Evolutionary conservation across 73 alveolate species (phyloP), one percentile per base, ranked within the genome.

Genomic region (Paramecium caudatum): DNA sequence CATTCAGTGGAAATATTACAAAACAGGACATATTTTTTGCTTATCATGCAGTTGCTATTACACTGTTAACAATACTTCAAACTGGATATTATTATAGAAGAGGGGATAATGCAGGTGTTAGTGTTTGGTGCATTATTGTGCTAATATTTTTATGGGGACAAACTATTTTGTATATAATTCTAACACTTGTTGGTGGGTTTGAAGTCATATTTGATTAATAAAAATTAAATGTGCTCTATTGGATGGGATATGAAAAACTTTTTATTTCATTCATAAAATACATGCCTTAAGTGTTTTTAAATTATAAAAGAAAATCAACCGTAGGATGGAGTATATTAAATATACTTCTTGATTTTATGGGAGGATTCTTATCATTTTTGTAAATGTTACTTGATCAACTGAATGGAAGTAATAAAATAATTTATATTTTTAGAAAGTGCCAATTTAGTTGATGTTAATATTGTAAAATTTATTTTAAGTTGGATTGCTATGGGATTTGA

Each of bases 251-350:
- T 93, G 88, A 95, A 47, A 97, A 97, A 92, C 98, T 97, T 10
- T 25, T 90, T 33, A 97, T 97, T 12, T 95, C 99, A 17, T 91
- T 97, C 37, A 90, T 94, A n/a, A 97, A 97, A 90, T 97, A 97
- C 82, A 37, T 91, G 21, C 99, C 99, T 16, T 94, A 97, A 83
- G 98, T 93, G 19, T 93, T 92, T 49, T 90, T 93, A 68, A 97
- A 97, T 91, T 97, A 91, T 69, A 78, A 82, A 55, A 92, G 98
- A 50, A 95, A 97, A 70, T 90, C 97, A n/a, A 97, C 99, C 0
- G 93, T 47, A 16, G 99, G 99, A 4, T 97, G 99, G 99, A 96
- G 97, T 90, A 96, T 97, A 47, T 94, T 63, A 36, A 97, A 97
- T 93, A 95, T 97, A 10, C 65, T 94, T 68, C 92, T 95, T 10